These are phyloP conservation scores for Pseudonectria buxi DNA, from an alignment of 2,329 filamentous ascomycete species.

Conservation along the genomic window DNA sequence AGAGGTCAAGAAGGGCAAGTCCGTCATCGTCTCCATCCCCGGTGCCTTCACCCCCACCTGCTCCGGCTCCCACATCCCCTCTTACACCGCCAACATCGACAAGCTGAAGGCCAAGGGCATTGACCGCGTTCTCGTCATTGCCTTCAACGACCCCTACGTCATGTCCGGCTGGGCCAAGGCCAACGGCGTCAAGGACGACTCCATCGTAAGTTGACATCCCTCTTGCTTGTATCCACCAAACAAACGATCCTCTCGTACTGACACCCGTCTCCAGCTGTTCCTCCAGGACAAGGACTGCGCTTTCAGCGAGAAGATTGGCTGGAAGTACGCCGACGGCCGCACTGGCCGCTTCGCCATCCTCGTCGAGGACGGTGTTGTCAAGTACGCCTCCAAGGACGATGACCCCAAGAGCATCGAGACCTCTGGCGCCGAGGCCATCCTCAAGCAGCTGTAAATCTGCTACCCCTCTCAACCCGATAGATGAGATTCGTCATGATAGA, in stretches of 20 bases:
- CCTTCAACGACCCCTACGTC: constrained; percentile 79
- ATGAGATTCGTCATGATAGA: background rate
- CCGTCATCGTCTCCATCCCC: constrained; percentile 49
- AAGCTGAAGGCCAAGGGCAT: constrained; percentile 74
- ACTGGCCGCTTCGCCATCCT: constrained; percentile 75
- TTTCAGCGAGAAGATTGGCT: constrained; percentile 74
- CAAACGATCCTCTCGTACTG: constrained; percentile 5
- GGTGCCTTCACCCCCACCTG: constrained; percentile 85
- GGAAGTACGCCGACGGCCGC: constrained; percentile 61
- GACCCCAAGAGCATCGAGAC: constrained; percentile 37
- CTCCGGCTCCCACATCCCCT: constrained; percentile 72
- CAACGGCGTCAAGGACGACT: constrained; percentile 67
- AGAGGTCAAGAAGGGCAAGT: constrained; percentile 52
- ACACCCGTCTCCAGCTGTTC: constrained; percentile 52
- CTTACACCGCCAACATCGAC: constrained; percentile 66
- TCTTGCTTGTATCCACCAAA: constrained; percentile 1
- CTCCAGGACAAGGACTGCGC: constrained; percentile 61
- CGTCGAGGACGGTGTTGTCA: constrained; percentile 76
- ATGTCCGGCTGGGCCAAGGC: constrained; percentile 90
- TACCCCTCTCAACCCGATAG: no score
- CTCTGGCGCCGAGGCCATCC: constrained; percentile 47
- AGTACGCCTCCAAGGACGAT: constrained; percentile 69
- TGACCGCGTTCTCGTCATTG: constrained; percentile 73
- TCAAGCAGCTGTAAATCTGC: constrained; percentile 42
- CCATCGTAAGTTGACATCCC: constrained; percentile 37